These are phyloP conservation scores for Talaromyces sp. DNA, from an alignment of 2,329 filamentous ascomycete genomes.

Conservation along the genomic window DNA sequence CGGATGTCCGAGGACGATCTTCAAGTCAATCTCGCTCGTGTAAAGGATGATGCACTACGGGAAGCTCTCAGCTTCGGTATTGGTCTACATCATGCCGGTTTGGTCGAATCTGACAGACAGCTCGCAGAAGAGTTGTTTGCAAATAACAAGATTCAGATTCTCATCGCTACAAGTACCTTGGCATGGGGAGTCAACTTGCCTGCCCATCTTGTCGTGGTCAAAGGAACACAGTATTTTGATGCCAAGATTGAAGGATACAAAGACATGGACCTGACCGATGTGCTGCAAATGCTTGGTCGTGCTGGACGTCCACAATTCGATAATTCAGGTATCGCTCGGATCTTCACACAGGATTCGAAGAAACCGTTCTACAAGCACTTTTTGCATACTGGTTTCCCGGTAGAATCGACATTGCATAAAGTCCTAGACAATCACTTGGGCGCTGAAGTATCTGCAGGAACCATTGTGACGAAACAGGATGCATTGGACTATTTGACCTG, in stretches of 20 bases:
- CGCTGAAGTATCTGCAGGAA: constrained; percentile 90
- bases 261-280: constrained; percentile 98
- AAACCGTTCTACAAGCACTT: constrained; percentile 99
- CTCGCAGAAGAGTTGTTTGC: constrained; percentile 92
- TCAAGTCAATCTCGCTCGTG: constrained; percentile 78
- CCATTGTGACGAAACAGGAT: constrained; percentile 91
- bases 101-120: constrained; percentile 90
- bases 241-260: constrained; percentile 97
- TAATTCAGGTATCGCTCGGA: constrained; percentile 89
- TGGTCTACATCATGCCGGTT: constrained; percentile 91
- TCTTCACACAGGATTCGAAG: constrained; percentile 96
- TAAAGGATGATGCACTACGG: constrained; percentile 88
- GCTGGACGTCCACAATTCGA: constrained; percentile 96
- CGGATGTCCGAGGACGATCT: constrained; percentile 94
- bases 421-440: constrained; percentile 96
- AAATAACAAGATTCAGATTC: constrained; percentile 96
- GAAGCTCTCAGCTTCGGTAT: constrained; percentile 98
- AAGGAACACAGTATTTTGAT: constrained; percentile 97
- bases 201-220: constrained; percentile 94
- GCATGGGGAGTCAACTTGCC: constrained; percentile 98
- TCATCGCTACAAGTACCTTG: constrained; percentile 91
- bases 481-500: constrained; percentile 96
- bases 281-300: constrained; percentile 94
- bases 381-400: constrained; percentile 93
- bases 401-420: constrained; percentile 93